Evolutionary conservation across 2,329 filamentous ascomycete species (phyloP), one percentile per base, ranked within the genome.

Genomic region (Proliferodiscus dingleyae): DNA sequence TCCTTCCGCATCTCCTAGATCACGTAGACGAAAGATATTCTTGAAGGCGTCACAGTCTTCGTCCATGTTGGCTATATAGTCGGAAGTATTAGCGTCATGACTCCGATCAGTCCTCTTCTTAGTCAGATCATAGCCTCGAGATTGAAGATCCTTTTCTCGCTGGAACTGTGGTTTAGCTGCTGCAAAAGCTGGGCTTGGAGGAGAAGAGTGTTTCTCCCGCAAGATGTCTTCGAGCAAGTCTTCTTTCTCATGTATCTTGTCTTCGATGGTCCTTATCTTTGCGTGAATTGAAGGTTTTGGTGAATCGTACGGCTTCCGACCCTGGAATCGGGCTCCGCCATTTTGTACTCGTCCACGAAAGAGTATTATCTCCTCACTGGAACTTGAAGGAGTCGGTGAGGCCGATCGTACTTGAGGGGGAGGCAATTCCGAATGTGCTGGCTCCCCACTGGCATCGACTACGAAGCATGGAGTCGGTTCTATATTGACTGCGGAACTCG

Each of bases 321-420:
- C 32, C 46, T 39, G 19, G 53, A 43, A 8, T 53, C 34, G 5
- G 32, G 44, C 41, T 43, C 34, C 9, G 43, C 43, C 16, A 51
- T 19, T 13, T 41, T 33, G 37, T 58, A n/a, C 52, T 24, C 81
- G 72, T 30, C 81, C 81, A 47, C 71, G 75, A 60, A 87, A 88
- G 0, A 87, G 58, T 37, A 89, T 80, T 4, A 88, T 70, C 53
- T 95, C 87, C 38, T 87, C 85, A 57, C 83, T 85, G 0, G 84
- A 87, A 52, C 80, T 73, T 0, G 74, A 75, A 5, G 60, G 58
- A 2, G 67, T 66, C 13, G 68, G 68, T 16, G 64, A 65, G 8
- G 47, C 37, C 13, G 60, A 54, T 11, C 59, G 58, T 28, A 62
- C 43, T 21, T 47, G 45, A 5, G 64, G 63, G 38, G 63, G 52